These are phyloP conservation scores for Colletotrichum sp. DNA, from an alignment of 2,329 filamentous ascomycete species.

Conservation along the genomic window DNA sequence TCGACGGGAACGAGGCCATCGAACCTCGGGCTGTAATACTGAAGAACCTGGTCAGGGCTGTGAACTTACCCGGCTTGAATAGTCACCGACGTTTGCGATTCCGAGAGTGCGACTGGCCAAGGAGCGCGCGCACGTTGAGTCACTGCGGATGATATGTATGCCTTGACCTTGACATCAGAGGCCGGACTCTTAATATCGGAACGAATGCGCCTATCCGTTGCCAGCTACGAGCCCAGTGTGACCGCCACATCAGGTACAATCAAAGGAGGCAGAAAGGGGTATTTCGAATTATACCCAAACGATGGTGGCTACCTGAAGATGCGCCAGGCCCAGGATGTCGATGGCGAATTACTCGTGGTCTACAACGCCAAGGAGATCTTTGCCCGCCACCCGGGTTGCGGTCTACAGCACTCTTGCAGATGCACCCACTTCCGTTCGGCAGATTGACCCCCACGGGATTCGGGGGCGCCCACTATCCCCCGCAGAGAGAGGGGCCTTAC, in stretches of 20 bases:
- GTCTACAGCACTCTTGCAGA: background rate
- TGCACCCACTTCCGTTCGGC: background rate
- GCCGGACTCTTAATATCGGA: background rate
- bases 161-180: background rate
- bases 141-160: background rate
- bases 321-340: background rate
- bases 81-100: background rate
- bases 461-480: background rate
- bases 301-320: background rate
- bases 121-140: background rate
- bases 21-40: background rate
- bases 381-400: background rate
- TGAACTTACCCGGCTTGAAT: background rate
- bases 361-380: background rate
- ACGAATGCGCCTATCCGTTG: background rate
- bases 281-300: background rate
- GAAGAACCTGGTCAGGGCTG: too few relatives aligned
- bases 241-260: background rate
- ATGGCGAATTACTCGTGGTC: background rate
- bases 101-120: background rate
- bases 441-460: background rate
- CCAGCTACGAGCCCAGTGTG: background rate
- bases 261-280: background rate
- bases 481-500: background rate
- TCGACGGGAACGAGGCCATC: background rate